Evolutionary conservation across 495 filamentous ascomycete genomes (phyloP), one percentile per base, ranked within the genome.

Genomic region (Delitschia confertaspora): DNA sequence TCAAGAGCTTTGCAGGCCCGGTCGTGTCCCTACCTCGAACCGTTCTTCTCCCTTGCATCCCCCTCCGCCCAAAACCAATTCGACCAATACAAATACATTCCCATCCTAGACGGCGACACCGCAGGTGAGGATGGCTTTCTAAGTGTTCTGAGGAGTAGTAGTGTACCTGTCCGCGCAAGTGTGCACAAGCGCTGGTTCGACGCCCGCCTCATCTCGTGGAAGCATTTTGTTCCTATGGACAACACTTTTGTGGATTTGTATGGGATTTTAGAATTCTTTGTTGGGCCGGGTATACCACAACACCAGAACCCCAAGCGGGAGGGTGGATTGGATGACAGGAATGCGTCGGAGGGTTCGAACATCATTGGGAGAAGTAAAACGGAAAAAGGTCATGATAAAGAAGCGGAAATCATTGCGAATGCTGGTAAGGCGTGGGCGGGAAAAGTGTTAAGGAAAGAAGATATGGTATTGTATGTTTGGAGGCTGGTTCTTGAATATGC

Each of bases 241-340:
- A 87, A 80, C 55, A 71, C 78, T 10, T 88, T 81, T 47, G 68
- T 76, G 25, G 85, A 93, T 57, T 65, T 85, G 33, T 88, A 78
- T 38, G 79, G 76, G 2, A 72, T 91, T 9, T 76, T 91, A 71
- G 77, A 83, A 43, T 89, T 87, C 55, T 88, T 89, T 58, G 49
- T 86, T 3, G 83, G 83, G 4, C 16, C 36, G 9, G 20, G n/a
- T n/a, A n/a, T n/a, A 34, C 24, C 16, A 5, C 4, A 30, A 8
- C 38, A 18, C 11, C 38, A 20, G 13, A 19, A 38, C 7, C n/a
- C 23, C 8, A 29, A 41, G 25, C 3, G 22, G 32, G 1, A 25
- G 37, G n/a, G 13, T 20, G 13, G 37, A n/a, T 17, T 19, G 26
- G 7, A 31, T 24, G n/a, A 40, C n/a, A 25, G 17, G 29, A 14